These are phyloP conservation scores for Mrakia gelida DNA, from an alignment of 768 basidiomycete species.

Conservation along the genomic window DNA sequence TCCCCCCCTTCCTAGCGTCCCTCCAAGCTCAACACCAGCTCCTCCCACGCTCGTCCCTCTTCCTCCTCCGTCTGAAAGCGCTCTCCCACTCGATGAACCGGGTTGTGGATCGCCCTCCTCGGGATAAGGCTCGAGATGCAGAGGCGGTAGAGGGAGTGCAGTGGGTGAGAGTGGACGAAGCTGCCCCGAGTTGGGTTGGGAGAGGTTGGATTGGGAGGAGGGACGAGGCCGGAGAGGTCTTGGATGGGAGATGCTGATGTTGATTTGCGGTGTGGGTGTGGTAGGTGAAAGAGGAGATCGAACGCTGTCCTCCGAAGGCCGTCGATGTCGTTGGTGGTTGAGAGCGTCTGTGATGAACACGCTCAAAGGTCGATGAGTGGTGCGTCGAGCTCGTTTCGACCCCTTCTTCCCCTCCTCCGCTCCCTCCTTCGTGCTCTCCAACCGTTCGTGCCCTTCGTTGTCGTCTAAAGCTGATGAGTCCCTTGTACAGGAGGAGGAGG, in stretches of 20 bases:
- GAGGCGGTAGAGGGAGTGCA: not conserved
- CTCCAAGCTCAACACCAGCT: not conserved
- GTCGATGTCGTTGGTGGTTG: not conserved
- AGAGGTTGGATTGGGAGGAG: not conserved
- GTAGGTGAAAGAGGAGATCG: not conserved
- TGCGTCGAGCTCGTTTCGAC: not conserved
- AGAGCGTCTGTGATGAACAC: not conserved
- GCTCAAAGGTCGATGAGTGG: not conserved
- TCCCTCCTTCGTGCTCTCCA: not conserved
- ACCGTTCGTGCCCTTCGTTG: too few species aligned
- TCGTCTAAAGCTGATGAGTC: too few species aligned
- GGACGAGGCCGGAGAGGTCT: not conserved
- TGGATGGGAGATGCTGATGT: not conserved
- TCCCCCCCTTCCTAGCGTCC: not conserved
- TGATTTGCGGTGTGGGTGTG: too few species aligned
- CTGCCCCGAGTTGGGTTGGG: too few species aligned
- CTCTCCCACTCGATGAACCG: not conserved
- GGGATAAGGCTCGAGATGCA: not conserved
- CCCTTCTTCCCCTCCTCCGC: not conserved
- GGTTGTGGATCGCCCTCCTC: not conserved
- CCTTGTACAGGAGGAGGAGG: not conserved
- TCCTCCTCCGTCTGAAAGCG: not conserved
- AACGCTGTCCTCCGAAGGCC: not conserved
- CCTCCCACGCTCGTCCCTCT: not conserved
- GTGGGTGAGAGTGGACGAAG: not conserved